Conservation (phyloP, 257 asterid genomes). For the Nicotiana benthamiana region DNA sequence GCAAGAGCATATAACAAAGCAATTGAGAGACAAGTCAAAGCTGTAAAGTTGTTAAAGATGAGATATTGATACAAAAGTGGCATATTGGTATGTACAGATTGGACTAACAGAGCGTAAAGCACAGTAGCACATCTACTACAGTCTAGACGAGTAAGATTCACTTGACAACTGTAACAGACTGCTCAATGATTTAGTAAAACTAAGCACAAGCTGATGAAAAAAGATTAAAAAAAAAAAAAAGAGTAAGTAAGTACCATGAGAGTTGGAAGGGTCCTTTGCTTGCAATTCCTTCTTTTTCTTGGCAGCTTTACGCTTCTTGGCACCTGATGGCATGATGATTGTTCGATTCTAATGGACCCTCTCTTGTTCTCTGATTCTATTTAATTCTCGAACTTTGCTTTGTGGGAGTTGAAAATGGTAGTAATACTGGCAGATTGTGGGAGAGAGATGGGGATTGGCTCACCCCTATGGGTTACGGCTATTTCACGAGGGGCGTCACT, state of each 20-base stretch:
- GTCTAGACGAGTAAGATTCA: too few species aligned
- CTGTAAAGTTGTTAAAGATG: conserved; percentile 21
- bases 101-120: background rate
- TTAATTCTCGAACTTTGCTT: background rate
- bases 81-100: conserved; percentile 17
- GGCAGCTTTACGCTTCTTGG: conserved; percentile 70
- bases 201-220: too few species aligned
- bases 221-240: too few species aligned
- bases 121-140: too few species aligned
- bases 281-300: conserved; percentile 48
- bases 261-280: background rate
- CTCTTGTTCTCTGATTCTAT: background rate
- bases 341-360: background rate
- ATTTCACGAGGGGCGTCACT: too few species aligned
- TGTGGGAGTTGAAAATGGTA: background rate
- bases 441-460: background rate
- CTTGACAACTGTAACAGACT: background rate
- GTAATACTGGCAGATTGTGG: background rate
- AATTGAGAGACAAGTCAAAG: conserved; percentile 19
- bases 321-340: conserved; percentile 58
- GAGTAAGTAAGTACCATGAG: conserved; percentile 25
- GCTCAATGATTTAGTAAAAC: background rate
- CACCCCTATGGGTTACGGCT: background rate
- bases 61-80: background rate
- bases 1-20: conserved; percentile 15